Conservation (phyloP, 306 rosid genomes). For the Prunus mira region DNA sequence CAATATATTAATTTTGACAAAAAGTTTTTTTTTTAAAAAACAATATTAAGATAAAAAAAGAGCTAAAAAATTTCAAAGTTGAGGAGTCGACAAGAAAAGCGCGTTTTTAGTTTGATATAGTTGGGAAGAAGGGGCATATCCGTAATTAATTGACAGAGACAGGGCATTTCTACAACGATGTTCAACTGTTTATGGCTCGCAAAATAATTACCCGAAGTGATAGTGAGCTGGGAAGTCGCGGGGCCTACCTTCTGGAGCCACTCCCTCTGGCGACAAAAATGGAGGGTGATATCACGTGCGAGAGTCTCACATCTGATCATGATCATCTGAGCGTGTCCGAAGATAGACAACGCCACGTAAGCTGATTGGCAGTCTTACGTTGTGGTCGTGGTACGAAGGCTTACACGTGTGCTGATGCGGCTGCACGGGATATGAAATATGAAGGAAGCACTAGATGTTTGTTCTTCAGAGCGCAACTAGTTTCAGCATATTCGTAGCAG, state of each 20-base stretch:
- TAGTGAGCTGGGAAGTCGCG: constrained; percentile 19
- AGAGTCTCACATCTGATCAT: neutral
- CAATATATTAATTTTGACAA: too few species aligned
- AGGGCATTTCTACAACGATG: neutral
- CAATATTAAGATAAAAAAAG: too few species aligned
- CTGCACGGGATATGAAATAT: neutral
- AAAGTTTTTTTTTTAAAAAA: too few species aligned
- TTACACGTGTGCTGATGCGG: constrained; percentile 11
- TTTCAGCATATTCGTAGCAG: neutral
- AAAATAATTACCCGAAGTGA: constrained; percentile 17
- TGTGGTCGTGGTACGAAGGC: neutral
- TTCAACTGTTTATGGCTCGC: neutral
- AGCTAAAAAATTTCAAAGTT: too few species aligned
- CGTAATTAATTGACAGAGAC: neutral
- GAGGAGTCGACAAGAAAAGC: neutral
- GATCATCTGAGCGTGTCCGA: neutral
- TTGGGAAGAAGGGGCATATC: neutral
- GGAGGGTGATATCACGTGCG: constrained; percentile 10
- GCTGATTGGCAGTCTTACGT: neutral
- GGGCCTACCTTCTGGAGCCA: neutral
- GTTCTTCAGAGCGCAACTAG: neutral
- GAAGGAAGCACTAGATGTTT: neutral
- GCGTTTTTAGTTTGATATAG: neutral
- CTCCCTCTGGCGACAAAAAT: neutral
- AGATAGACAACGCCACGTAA: neutral